These are phyloP conservation scores for Clitocybe nebularis DNA, from an alignment of 1,284 basidiomycete species.

Conservation along the genomic window DNA sequence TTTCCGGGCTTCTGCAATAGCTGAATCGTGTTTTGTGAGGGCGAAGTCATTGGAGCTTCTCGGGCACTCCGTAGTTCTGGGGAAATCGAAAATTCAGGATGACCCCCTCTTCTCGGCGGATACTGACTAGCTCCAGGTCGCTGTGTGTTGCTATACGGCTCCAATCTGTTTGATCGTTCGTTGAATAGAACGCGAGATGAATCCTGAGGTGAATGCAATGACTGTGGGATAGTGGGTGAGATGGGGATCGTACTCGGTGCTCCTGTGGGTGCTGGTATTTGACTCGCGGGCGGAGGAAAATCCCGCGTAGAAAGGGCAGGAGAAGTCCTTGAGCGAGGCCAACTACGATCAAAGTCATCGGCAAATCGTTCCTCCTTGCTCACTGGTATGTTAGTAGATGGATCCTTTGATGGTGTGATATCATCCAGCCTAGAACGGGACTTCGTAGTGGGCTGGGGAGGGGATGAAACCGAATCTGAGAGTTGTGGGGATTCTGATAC, in stretches of 20 bases:
- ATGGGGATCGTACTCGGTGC: constrained; percentile 24
- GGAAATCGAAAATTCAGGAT: constrained; percentile 39
- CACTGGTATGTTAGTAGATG: constrained; percentile 37
- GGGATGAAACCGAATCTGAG: constrained; percentile 15
- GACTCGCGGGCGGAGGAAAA: constrained; percentile 20
- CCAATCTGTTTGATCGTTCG: constrained; percentile 81
- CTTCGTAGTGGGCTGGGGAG: constrained; percentile 14
- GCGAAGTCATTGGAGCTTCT: constrained; percentile 32
- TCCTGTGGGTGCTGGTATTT: constrained; percentile 26
- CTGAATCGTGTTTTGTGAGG: constrained; percentile 20
- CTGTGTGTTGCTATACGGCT: constrained; percentile 59
- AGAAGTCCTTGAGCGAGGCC: constrained; percentile 66
- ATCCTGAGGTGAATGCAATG: constrained; percentile 48
- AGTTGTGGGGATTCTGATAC: constrained; percentile 22
- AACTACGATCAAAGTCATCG: constrained; percentile 91
- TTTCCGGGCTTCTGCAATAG: constrained; percentile 34
- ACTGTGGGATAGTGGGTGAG: constrained; percentile 32
- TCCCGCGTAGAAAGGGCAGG: constrained; percentile 40
- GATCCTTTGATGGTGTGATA: constrained; percentile 17
- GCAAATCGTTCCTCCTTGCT: constrained; percentile 77
- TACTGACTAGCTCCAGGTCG: constrained; percentile 30
- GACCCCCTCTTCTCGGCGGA: constrained; percentile 37
- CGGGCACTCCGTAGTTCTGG: constrained; percentile 44
- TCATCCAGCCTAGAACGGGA: constrained; percentile 17
- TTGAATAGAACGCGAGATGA: constrained; percentile 79